These are phyloP conservation scores for Mortierella sp. DNA, from an alignment of 371 early-diverging fungal species.

Conservation along the genomic window DNA sequence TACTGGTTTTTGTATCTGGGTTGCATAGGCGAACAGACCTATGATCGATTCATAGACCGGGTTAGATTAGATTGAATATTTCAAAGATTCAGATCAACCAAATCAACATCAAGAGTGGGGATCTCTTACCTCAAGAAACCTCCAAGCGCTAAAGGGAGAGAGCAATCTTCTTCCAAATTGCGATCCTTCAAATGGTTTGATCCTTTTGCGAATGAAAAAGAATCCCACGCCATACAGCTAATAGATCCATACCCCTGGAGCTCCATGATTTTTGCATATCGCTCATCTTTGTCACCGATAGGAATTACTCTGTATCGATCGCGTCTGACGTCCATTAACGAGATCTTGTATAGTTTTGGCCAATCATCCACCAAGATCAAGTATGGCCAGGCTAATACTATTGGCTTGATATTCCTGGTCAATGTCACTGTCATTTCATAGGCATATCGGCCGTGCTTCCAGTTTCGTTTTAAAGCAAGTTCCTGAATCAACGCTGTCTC, in stretches of 20 bases:
- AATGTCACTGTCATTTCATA: constrained; percentile 22
- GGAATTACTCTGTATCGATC: constrained; percentile 10
- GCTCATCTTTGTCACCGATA: background rate
- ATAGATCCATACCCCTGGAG: constrained; percentile 22
- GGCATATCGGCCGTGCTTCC: constrained; percentile 28
- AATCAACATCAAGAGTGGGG: background rate
- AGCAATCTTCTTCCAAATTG: background rate
- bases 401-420: constrained; percentile 26
- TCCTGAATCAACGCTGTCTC: constrained; percentile 24
- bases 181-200: background rate
- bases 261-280: constrained; percentile 11
- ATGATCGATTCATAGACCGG: too few species aligned
- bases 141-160: constrained; percentile 23
- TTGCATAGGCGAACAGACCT: constrained; percentile 30
- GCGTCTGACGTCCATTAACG: constrained; percentile 12
- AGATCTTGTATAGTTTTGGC: constrained; percentile 21
- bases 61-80: too few species aligned
- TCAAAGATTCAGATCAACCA: background rate
- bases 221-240: constrained; percentile 35
- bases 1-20: background rate
- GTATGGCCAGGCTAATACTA: constrained; percentile 38
- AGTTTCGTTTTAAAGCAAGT: constrained; percentile 26
- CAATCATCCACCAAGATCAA: constrained; percentile 31
- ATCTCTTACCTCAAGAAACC: constrained; percentile 32
- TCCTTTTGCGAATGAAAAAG: background rate